Conservation (phyloP, 768 basidiomycete species). For the Suillus cothurnatus region DNA sequence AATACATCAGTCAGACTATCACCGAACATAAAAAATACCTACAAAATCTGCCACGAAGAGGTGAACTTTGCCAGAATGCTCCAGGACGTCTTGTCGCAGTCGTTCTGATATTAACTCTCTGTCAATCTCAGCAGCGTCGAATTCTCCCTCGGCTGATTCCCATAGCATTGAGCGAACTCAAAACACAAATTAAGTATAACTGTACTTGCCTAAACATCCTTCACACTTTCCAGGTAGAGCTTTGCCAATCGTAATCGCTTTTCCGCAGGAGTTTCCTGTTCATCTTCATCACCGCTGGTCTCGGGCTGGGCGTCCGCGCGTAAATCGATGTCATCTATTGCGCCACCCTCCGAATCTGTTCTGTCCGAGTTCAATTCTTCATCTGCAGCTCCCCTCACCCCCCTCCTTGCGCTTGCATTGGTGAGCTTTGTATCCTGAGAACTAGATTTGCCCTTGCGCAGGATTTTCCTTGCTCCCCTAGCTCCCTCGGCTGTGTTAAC, state of each 20-base stretch:
- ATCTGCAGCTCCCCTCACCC: conserved; percentile 37
- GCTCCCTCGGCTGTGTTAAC: conserved; percentile 31
- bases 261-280: conserved; percentile 88
- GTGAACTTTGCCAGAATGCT: conserved; percentile 87
- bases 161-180: conserved; percentile 1
- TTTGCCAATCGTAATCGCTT: conserved; percentile 91
- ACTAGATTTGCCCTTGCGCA: conserved; percentile 14
- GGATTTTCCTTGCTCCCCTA: conserved; percentile 28
- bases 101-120: conserved; percentile 88
- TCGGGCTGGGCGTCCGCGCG: conserved; percentile 56
- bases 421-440: conserved; percentile 25
- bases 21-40: conserved; percentile 26
- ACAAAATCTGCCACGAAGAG: conserved; percentile 77
- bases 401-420: conserved; percentile 20
- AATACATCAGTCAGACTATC: not conserved
- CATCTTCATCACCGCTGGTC: conserved; percentile 80
- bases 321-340: conserved; percentile 77
- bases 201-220: conserved; percentile 62
- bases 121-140: conserved; percentile 95
- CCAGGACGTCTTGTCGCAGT: conserved; percentile 88
- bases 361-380: conserved; percentile 72
- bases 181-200: not conserved
- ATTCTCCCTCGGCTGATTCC: conserved; percentile 76
- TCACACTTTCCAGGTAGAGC: conserved; percentile 85
- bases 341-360: conserved; percentile 52